A percentile compares a stretch with the other conserved stretches of the same genome.
These are phyloP conservation scores for Eutrema yunnanense DNA, from an alignment of 345 rosid genomes.

Conservation along the genomic window DNA sequence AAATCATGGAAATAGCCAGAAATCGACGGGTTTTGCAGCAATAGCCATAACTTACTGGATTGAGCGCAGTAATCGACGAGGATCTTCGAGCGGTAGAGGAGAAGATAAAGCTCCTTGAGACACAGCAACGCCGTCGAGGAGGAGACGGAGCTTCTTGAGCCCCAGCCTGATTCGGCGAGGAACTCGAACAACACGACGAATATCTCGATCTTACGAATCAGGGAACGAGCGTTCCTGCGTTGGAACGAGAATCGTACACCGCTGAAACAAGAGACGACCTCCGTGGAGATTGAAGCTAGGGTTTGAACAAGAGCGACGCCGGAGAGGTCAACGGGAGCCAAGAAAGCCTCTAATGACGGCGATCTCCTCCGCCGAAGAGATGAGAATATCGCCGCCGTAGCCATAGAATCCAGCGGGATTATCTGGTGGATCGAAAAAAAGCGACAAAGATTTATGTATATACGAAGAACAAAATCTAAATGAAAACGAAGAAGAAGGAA, in stretches of 20 bases:
- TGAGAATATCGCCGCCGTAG: conserved; percentile 77
- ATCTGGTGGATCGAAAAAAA: background rate
- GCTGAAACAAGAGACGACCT: conserved; percentile 50
- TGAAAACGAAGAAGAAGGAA: background rate
- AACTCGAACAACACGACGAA: conserved; percentile 59
- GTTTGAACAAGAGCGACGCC: conserved; percentile 61
- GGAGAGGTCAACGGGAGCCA: conserved; percentile 79
- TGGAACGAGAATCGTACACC: conserved; percentile 49
- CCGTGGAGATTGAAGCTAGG: conserved; percentile 53
- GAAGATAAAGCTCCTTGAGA: conserved; percentile 79
- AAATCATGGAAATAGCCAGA: conserved; percentile 93
- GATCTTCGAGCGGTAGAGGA: conserved; percentile 81
- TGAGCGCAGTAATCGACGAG: conserved; percentile 71
- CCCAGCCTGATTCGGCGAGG: conserved; percentile 43
- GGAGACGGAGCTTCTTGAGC: conserved; percentile 14
- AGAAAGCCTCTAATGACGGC: conserved; percentile 69
- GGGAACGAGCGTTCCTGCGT: conserved; percentile 65
- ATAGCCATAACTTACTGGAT: conserved; percentile 85
- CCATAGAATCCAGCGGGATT: conserved; percentile 40
- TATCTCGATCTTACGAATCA: conserved; percentile 65
- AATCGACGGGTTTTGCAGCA: conserved; percentile 75
- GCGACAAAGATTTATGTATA: background rate
- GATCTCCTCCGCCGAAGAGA: conserved; percentile 74
- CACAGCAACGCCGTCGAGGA: conserved; percentile 52
- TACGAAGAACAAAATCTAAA: background rate